Evolutionary conservation across 2,329 filamentous ascomycete species (phyloP).

Genomic region (Penicillium olsonii): DNA sequence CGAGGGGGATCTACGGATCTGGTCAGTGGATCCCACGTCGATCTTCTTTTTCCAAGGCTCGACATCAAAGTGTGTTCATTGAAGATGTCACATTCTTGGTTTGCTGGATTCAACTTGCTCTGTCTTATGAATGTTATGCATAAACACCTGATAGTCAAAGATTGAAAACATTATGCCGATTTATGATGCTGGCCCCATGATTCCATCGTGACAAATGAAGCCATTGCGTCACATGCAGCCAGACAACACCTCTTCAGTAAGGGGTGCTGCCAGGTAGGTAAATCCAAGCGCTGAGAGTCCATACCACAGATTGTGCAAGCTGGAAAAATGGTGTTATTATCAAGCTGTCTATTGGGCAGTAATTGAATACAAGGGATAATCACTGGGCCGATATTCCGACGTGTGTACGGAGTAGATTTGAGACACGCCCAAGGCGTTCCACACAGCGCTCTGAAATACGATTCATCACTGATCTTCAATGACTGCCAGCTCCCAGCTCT

Average conservation of each 20-base stretch:
- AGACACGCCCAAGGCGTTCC: too few relatives aligned
- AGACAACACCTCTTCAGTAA: neutral
- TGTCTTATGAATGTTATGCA: neutral
- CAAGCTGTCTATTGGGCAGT: neutral
- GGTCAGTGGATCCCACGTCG: neutral
- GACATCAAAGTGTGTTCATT: neutral
- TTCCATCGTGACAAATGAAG: neutral
- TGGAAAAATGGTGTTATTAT: neutral
- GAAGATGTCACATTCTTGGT: neutral
- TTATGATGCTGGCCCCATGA: neutral
- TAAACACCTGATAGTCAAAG: neutral
- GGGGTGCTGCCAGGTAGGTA: neutral
- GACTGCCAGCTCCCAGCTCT: neutral
- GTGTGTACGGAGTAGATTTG: too few relatives aligned
- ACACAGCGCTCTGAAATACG: neutral
- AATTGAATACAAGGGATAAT: neutral
- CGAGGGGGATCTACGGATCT: neutral
- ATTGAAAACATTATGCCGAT: neutral
- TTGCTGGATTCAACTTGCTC: neutral
- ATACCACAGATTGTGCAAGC: neutral
- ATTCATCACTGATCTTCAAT: neutral
- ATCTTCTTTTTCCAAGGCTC: neutral
- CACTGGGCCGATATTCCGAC: neutral
- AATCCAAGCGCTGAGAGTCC: neutral
- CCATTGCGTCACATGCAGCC: neutral